Evolutionary conservation across 305 asterid genomes (phyloP).

Genomic region (Fraxinus sp.): DNA sequence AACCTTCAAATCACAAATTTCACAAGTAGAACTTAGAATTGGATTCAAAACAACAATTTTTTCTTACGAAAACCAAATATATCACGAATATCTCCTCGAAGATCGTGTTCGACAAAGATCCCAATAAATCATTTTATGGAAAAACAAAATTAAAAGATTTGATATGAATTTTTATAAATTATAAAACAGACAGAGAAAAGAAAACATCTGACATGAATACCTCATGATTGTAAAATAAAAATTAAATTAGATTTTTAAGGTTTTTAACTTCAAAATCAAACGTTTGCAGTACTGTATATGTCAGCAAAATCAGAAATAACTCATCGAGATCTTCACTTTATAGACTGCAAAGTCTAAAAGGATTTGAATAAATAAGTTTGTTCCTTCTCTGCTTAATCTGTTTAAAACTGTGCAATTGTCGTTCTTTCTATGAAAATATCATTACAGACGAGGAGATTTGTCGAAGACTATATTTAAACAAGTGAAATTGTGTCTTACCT

Average conservation of each 20-base stretch:
- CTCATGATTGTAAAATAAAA: slow-evolving; percentile 20
- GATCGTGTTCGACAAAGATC: neutral
- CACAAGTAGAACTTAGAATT: neutral
- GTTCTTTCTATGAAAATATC: neutral
- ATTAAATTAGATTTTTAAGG: neutral
- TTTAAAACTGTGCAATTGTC: neutral
- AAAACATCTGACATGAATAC: slow-evolving; percentile 33
- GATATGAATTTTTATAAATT: neutral
- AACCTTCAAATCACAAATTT: slow-evolving; percentile 44
- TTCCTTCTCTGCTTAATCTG: neutral
- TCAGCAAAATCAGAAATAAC: neutral
- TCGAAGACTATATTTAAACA: neutral
- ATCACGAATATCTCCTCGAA: neutral
- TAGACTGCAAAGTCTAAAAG: neutral
- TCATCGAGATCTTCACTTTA: neutral
- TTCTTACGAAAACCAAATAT: neutral
- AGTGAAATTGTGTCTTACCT: slow-evolving; percentile 42
- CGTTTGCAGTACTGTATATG: neutral
- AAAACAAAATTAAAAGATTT: neutral
- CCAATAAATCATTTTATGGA: neutral
- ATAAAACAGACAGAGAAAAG: slow-evolving; percentile 28
- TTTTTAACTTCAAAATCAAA: neutral
- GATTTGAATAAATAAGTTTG: neutral
- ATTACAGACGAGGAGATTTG: neutral
- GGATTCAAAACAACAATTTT: neutral